Evolutionary conservation across 31 red algal species (phyloP).

Genomic region (Odonthalia washingtoniensis): DNA sequence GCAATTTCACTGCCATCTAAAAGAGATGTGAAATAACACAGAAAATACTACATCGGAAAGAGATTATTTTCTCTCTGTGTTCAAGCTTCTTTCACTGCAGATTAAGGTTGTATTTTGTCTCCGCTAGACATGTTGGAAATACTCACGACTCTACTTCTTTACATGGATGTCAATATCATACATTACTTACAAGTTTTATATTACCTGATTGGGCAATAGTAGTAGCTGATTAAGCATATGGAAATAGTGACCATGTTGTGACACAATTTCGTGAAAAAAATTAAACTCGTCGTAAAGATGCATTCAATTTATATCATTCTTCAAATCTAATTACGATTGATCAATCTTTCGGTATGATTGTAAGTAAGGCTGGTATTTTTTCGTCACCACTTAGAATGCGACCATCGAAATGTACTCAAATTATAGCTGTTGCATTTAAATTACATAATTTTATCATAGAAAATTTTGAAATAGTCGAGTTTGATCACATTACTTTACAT

Average conservation of each 20-base stretch:
- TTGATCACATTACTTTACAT: not conserved
- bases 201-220: slow-evolving; percentile 21
- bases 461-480: not conserved
- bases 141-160: slow-evolving; percentile 42
- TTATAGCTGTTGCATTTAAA: slow-evolving; percentile 32
- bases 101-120: slow-evolving; percentile 3
- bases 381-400: slow-evolving; percentile 24
- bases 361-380: slow-evolving; percentile 19
- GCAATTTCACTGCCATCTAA: not conserved
- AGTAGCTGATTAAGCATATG: slow-evolving; percentile 34
- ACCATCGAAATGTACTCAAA: not conserved
- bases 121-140: not conserved
- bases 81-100: not conserved
- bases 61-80: slow-evolving; percentile 11
- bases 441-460: slow-evolving; percentile 49
- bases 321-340: not conserved
- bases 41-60: not conserved
- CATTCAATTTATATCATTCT: slow-evolving; percentile 37
- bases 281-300: not conserved
- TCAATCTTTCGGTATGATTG: slow-evolving; percentile 33
- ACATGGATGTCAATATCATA: not conserved
- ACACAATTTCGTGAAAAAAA: slow-evolving; percentile 9
- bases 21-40: not conserved
- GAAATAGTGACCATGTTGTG: slow-evolving; percentile 6
- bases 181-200: not conserved